A percentile compares a stretch with the other conserved stretches of the same genome.
phyloP scores from a whole-genome alignment of 345 rosid species.

The Eutrema heterophyllum region DNA sequence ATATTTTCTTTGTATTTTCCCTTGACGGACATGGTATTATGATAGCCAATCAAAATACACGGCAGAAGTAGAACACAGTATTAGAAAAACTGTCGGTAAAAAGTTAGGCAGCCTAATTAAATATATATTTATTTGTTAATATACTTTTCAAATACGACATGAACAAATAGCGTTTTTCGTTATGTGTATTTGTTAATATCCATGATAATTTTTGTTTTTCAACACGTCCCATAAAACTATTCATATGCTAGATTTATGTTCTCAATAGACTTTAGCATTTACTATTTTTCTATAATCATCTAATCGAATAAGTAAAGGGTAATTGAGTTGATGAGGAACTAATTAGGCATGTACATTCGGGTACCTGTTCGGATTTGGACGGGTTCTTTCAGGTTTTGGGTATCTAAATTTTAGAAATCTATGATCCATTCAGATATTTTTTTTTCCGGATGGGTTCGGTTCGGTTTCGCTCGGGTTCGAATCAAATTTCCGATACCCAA shows the following conservation, averaged over 20 bases:
- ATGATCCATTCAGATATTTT: no score
- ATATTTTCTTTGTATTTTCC: not conserved
- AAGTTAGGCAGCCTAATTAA: slow-evolving; percentile 21
- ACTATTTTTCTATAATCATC: not conserved
- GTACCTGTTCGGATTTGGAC: no score
- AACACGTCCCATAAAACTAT: not conserved
- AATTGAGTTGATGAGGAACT: not conserved
- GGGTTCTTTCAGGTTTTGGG: no score
- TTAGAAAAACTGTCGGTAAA: not conserved
- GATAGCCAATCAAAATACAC: not conserved
- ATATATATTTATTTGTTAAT: not conserved
- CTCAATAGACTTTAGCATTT: not conserved
- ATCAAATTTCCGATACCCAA: rapidly evolving
- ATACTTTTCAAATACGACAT: not conserved
- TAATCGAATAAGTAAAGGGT: not conserved
- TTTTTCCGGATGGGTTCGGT: no score
- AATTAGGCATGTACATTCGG: no score
- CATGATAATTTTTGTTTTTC: not conserved
- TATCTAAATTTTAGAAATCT: no score
- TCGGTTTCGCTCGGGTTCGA: no score
- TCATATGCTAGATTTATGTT: not conserved
- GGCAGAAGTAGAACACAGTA: slow-evolving; percentile 4
- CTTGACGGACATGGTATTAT: not conserved
- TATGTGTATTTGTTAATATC: not conserved
- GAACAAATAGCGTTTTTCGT: not conserved